These are phyloP conservation scores for Hanseniaspora pseudoguilliermondii DNA, from an alignment of 805 yeast species.

Conservation along the genomic window DNA sequence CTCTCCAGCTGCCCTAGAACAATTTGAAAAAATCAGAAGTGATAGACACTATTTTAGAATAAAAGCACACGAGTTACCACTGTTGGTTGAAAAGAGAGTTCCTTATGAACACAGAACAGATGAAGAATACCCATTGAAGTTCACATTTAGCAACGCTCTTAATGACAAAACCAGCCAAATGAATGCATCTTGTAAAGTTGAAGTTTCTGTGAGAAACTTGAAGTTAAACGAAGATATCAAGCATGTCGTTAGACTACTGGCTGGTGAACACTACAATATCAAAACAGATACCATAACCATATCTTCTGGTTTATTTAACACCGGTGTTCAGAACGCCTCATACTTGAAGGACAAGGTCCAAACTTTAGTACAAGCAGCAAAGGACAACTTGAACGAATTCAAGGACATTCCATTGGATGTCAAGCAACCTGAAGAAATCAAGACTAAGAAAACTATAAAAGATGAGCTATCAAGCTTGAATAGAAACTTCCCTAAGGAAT, in stretches of 20 bases:
- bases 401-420: constrained; percentile 71
- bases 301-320: constrained; percentile 50
- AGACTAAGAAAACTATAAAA: constrained; percentile 27
- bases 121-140: constrained; percentile 42
- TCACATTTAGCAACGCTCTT: constrained; percentile 58
- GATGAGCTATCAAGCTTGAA: constrained; percentile 30
- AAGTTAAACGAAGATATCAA: constrained; percentile 38
- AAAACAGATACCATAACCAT: constrained; percentile 48
- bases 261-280: constrained; percentile 65
- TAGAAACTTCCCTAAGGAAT: constrained; percentile 57
- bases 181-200: constrained; percentile 53
- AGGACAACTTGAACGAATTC: constrained; percentile 48
- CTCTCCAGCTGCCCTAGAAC: constrained; percentile 59
- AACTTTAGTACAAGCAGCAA: constrained; percentile 51
- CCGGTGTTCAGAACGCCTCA: constrained; percentile 78
- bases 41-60: constrained; percentile 65
- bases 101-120: constrained; percentile 41
- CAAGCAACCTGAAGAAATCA: constrained; percentile 37
- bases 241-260: constrained; percentile 67
- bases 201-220: constrained; percentile 36
- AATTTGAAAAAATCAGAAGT: constrained; percentile 57
- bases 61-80: constrained; percentile 87
- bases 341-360: constrained; percentile 53
- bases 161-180: constrained; percentile 54
- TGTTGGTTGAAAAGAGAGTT: constrained; percentile 61